These are phyloP conservation scores for Musa acuminata DNA, from an alignment of 176 grass and related monocot species.

Conservation along the genomic window DNA sequence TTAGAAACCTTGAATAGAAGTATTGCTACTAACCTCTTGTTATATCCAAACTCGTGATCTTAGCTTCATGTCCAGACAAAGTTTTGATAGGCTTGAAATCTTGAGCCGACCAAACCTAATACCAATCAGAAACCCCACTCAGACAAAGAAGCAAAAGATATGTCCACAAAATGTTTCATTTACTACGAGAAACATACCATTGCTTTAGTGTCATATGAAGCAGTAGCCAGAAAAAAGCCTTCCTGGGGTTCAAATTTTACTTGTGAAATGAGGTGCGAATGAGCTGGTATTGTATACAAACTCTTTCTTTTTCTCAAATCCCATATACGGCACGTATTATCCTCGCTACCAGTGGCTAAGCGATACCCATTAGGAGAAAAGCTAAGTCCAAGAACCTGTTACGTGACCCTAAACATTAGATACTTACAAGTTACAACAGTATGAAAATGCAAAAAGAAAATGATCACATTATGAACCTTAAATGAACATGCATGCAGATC, in stretches of 20 bases:
- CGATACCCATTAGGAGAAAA: constrained; percentile 93
- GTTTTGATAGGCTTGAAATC: constrained; percentile 92
- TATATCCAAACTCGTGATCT: constrained; percentile 98
- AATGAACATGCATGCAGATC: not conserved
- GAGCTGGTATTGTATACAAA: constrained; percentile 89
- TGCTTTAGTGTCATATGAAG: constrained; percentile 88
- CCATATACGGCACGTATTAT: constrained; percentile 93
- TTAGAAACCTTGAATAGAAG: not conserved
- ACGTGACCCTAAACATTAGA: not conserved
- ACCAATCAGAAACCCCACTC: not conserved
- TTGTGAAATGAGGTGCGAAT: constrained; percentile 85
- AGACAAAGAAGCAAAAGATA: not conserved
- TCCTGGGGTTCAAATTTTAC: constrained; percentile 96
- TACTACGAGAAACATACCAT: constrained; percentile 36
- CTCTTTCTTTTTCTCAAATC: constrained; percentile 73
- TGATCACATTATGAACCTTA: not conserved
- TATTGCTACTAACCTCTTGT: constrained; percentile 46
- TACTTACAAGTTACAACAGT: constrained; percentile 5
- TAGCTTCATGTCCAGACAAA: constrained; percentile 78
- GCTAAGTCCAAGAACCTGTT: constrained; percentile 68
- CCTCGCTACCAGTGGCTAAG: constrained; percentile 85
- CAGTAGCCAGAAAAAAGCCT: constrained; percentile 76
- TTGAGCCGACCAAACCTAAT: constrained; percentile 76
- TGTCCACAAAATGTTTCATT: not conserved
- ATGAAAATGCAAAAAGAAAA: not conserved